phyloP scores from a whole-genome alignment of 2,329 filamentous ascomycete genomes.

The Pseudogymnoascus sp. region DNA sequence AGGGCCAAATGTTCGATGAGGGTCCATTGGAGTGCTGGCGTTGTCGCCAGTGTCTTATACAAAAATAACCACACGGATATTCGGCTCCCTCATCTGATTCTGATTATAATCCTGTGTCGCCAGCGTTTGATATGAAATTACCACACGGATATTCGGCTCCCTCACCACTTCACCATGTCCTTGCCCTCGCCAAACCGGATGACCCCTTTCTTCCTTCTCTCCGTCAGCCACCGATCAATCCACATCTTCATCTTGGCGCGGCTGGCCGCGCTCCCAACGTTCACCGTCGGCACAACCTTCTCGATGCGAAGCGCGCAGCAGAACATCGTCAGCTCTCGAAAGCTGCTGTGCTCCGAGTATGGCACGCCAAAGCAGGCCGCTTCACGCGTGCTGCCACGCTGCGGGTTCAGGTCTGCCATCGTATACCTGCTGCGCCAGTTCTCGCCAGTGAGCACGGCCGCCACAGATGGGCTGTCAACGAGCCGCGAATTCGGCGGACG shows the following conservation, averaged over 20 bases:
- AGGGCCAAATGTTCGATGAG: too few species aligned
- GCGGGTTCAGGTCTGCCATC: conserved; percentile 64
- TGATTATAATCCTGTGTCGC: too few species aligned
- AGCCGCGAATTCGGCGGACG: conserved; percentile 58
- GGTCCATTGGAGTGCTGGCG: background rate
- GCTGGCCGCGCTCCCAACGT: conserved; percentile 54
- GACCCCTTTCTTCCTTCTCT: conserved; percentile 47
- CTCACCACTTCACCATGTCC: conserved; percentile 23
- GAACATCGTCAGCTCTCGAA: conserved; percentile 90
- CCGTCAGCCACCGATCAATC: conserved; percentile 53
- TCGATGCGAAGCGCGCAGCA: conserved; percentile 80
- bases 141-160: background rate
- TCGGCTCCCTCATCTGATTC: too few species aligned
- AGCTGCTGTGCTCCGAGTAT: conserved; percentile 93
- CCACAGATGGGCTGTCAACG: conserved; percentile 53
- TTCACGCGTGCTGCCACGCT: conserved; percentile 73
- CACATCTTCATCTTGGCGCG: conserved; percentile 55
- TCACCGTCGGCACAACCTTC: conserved; percentile 88
- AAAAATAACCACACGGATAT: background rate
- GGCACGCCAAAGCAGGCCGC: conserved; percentile 89
- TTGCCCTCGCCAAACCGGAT: conserved; percentile 28
- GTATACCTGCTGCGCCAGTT: conserved; percentile 68
- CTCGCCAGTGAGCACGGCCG: conserved; percentile 51
- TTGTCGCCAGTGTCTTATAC: background rate
- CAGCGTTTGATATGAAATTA: too few species aligned